Percentiles rank a stretch among this genome's conserved stretches.
phyloP scores from a whole-genome alignment of 2,329 filamentous ascomycete species.

The Pseudogymnoascus sp. region DNA sequence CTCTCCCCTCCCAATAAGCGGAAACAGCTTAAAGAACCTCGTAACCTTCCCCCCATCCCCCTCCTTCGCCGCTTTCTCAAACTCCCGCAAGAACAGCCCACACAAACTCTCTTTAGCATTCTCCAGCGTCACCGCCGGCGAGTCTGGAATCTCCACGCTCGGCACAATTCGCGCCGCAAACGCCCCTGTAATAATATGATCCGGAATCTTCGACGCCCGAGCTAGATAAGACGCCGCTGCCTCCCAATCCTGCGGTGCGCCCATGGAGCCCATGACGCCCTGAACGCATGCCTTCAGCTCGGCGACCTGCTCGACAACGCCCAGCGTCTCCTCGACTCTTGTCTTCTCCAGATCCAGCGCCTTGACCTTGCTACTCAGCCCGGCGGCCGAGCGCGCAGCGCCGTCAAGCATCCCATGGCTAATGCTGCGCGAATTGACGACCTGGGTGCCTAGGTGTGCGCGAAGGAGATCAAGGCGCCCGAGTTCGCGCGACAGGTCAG shows the following conservation, averaged over 20 bases:
- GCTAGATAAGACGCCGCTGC: conserved; percentile 86
- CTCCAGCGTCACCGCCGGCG: conserved; percentile 80
- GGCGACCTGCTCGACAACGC: conserved; percentile 90
- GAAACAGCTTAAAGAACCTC: conserved; percentile 96
- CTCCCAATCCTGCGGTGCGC: conserved; percentile 97
- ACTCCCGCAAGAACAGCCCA: conserved; percentile 84
- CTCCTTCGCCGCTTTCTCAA: conserved; percentile 82
- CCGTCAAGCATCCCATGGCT: conserved; percentile 86
- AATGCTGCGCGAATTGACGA: conserved; percentile 73
- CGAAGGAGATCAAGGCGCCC: conserved; percentile 82
- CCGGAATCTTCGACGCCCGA: conserved; percentile 73
- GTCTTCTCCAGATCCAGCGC: conserved; percentile 85
- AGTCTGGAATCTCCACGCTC: conserved; percentile 89
- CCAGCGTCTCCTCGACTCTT: conserved; percentile 80
- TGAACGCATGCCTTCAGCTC: conserved; percentile 96
- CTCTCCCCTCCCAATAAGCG: conserved; percentile 81
- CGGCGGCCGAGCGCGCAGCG: conserved; percentile 76
- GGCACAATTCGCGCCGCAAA: conserved; percentile 93
- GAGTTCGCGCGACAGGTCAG: conserved; percentile 80
- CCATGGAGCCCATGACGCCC: conserved; percentile 93
- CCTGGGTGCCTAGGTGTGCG: conserved; percentile 80
- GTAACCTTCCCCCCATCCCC: conserved; percentile 87
- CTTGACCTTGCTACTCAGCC: conserved; percentile 81
- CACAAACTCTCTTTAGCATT: conserved; percentile 85
- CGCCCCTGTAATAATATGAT: conserved; percentile 70